These are phyloP conservation scores for Begonia peltatifolia DNA, from an alignment of 306 rosid species.

Conservation along the genomic window DNA sequence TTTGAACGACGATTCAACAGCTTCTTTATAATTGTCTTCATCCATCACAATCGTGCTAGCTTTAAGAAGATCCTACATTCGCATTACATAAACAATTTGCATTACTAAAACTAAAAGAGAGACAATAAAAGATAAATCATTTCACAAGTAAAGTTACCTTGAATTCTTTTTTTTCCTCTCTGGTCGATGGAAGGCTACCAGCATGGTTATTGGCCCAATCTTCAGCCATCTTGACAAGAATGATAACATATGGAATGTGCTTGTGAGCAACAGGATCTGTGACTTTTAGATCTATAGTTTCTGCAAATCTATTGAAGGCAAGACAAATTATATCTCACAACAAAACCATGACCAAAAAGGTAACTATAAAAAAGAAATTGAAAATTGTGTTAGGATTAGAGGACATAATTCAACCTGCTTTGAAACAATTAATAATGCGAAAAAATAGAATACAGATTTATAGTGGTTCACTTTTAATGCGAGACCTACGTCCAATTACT, in stretches of 20 bases:
- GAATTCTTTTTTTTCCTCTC: slow-evolving; percentile 84
- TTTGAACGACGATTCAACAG: slow-evolving; percentile 85
- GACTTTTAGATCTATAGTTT: slow-evolving; percentile 55
- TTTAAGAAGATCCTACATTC: slow-evolving; percentile 67
- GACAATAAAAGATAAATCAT: slow-evolving; percentile 8
- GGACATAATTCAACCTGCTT: too few species aligned
- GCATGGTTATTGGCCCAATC: slow-evolving; percentile 79
- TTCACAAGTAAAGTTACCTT: slow-evolving; percentile 42
- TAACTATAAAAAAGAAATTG: slow-evolving; percentile 4
- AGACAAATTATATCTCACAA: background rate
- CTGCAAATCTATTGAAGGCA: slow-evolving; percentile 49
- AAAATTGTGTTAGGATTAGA: too few species aligned
- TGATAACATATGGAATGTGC: slow-evolving; percentile 77
- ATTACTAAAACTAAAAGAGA: slow-evolving; percentile 6
- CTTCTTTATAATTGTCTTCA: slow-evolving; percentile 95
- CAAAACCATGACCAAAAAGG: too few species aligned
- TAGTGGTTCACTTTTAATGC: too few species aligned
- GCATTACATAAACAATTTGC: slow-evolving; percentile 15
- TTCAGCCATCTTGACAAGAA: slow-evolving; percentile 83
- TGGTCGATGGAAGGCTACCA: slow-evolving; percentile 68
- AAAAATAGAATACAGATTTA: too few species aligned
- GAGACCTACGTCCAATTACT: too few species aligned
- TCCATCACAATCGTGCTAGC: slow-evolving; percentile 56
- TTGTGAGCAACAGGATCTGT: slow-evolving; percentile 70
- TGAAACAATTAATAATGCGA: too few species aligned